Conservation (phyloP, 2,329 filamentous ascomycete genomes). For the Sclerotinia minor region DNA sequence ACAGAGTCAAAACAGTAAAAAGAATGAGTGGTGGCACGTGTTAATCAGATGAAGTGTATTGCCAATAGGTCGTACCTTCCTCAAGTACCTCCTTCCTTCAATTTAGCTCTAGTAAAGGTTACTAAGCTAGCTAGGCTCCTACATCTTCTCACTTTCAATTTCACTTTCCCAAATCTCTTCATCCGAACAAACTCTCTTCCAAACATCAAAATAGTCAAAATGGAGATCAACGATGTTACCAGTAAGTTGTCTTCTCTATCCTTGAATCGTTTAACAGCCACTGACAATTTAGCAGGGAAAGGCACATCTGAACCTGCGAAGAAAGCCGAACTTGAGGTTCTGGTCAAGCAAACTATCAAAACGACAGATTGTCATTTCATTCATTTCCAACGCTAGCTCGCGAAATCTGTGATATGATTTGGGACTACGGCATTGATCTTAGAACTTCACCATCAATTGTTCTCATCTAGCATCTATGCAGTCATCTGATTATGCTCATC, state of each 20-base stretch:
- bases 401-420: not conserved
- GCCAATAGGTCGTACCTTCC: not conserved
- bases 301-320: not conserved
- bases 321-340: not conserved
- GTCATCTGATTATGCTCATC: too few species aligned
- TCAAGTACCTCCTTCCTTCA: not conserved
- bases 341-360: too few species aligned
- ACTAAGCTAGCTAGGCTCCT: not conserved
- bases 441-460: not conserved
- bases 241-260: not conserved
- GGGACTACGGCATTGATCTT: not conserved
- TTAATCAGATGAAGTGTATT: not conserved
- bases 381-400: not conserved
- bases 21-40: not conserved
- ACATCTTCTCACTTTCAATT: not conserved
- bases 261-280: not conserved
- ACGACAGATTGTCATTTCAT: not conserved
- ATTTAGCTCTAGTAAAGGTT: not conserved
- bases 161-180: not conserved
- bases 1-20: not conserved
- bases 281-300: not conserved
- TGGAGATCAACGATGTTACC: not conserved
- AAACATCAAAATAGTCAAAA: not conserved
- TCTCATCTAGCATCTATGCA: too few species aligned
- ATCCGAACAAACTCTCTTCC: not conserved